Conservation (phyloP, 129 eudicot species). For the Escallonia herrerae region DNA sequence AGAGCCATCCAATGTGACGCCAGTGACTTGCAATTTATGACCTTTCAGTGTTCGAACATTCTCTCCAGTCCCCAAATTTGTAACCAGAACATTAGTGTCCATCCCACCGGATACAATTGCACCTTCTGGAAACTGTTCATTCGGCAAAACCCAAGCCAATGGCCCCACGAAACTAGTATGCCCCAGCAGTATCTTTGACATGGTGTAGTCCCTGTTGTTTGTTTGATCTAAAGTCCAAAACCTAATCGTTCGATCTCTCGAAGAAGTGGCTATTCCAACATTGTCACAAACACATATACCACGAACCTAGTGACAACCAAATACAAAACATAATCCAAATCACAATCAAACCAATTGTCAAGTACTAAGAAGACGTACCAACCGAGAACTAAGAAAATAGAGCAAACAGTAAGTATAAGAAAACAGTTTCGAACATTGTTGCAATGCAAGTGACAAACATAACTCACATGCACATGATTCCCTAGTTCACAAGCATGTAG, state of each 20-base stretch:
- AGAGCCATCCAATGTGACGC: conserved; percentile 66
- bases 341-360: neutral
- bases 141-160: conserved; percentile 73
- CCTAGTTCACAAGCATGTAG: no score
- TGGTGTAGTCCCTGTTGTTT: conserved; percentile 36
- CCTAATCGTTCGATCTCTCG: conserved; percentile 87
- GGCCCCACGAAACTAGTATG: conserved; percentile 97
- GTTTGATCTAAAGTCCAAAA: conserved; percentile 62
- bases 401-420: no score
- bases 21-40: conserved; percentile 85
- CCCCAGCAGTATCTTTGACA: conserved; percentile 70
- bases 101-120: conserved; percentile 91
- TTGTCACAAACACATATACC: conserved; percentile 81
- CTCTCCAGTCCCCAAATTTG: conserved; percentile 82
- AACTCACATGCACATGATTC: no score
- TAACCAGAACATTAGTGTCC: conserved; percentile 80
- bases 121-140: conserved; percentile 81
- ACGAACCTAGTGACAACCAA: conserved; percentile 50
- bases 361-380: neutral
- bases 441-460: no score
- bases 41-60: conserved; percentile 62
- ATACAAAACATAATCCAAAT: conserved; percentile 1
- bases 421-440: no score
- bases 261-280: conserved; percentile 88
- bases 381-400: neutral